Conservation (phyloP, 257 asterid genomes). For the Capsicum rhomboideum region DNA sequence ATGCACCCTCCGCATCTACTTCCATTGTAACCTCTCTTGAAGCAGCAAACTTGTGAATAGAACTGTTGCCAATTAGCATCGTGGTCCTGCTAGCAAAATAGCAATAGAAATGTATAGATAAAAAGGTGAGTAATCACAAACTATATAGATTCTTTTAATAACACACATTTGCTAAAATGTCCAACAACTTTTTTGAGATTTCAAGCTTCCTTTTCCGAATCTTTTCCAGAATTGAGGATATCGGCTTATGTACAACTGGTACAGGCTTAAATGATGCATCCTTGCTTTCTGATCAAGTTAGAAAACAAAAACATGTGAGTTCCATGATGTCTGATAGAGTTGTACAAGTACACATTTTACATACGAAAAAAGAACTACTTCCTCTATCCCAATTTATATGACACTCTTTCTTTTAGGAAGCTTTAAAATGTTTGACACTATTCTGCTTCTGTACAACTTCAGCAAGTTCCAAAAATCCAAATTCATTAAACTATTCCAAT, state of each 20-base stretch:
- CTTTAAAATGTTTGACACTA: neutral
- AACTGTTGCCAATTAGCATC: conserved; percentile 10
- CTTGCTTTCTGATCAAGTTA: conserved; percentile 43
- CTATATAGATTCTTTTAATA: neutral
- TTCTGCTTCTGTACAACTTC: neutral
- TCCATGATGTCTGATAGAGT: neutral
- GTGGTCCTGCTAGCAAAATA: conserved; percentile 28
- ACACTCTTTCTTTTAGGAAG: neutral
- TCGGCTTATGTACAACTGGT: conserved; percentile 64
- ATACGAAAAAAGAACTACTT: neutral
- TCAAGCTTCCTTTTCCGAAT: conserved; percentile 88
- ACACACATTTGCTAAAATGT: neutral
- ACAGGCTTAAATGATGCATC: conserved; percentile 67
- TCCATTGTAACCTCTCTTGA: conserved; percentile 24
- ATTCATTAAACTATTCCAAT: neutral
- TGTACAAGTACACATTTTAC: neutral
- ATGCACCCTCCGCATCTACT: conserved; percentile 11
- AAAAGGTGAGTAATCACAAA: neutral
- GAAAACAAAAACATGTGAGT: neutral
- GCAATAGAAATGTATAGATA: neutral
- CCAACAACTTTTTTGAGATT: conserved; percentile 27
- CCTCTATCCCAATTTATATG: neutral
- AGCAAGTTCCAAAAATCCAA: neutral
- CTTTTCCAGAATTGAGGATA: conserved; percentile 80
- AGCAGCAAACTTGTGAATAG: conserved; percentile 15